Evolutionary conservation across 805 yeast genomes (phyloP).

Genomic region (Ogataea corticis): DNA sequence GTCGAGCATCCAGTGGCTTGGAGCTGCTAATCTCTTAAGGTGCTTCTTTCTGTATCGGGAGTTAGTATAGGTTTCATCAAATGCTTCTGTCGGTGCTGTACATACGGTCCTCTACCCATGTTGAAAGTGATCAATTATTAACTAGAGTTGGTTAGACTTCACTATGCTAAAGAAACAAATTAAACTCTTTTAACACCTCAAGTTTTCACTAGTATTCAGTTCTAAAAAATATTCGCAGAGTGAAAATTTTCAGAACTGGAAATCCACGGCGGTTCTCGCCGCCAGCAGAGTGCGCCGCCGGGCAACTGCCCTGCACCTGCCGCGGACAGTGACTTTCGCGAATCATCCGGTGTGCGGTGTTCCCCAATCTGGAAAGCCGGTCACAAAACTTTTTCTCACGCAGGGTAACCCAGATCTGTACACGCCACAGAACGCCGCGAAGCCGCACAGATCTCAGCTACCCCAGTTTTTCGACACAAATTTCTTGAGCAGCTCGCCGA

Average conservation of each 20-base stretch:
- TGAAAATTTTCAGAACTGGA: constrained; percentile 11
- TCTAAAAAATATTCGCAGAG: constrained; percentile 3
- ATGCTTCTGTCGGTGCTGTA: constrained; percentile 21
- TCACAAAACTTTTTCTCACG: constrained; percentile 3
- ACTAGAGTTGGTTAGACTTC: constrained; percentile 8
- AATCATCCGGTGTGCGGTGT: not conserved
- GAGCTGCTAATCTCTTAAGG: constrained; percentile 99
- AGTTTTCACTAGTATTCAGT: not conserved
- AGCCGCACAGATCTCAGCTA: not conserved
- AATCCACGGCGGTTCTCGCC: not conserved
- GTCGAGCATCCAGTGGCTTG: constrained; percentile 99
- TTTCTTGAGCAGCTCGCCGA: constrained; percentile 46
- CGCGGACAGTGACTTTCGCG: not conserved
- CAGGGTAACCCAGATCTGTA: no score
- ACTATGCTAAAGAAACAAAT: constrained; percentile 4
- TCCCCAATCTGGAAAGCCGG: constrained; percentile 5
- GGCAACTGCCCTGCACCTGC: not conserved
- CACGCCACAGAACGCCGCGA: no score
- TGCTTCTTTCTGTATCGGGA: constrained; percentile 80
- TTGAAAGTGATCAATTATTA: constrained; percentile 31
- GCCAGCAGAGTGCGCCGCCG: not conserved
- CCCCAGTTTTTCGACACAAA: constrained; percentile 40
- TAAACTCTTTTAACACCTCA: constrained; percentile 2
- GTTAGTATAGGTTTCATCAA: constrained; percentile 1
- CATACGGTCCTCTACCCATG: constrained; percentile 81